These are phyloP conservation scores for Symbiotaphrina buchneri DNA, from an alignment of 495 filamentous ascomycete species.

Conservation along the genomic window DNA sequence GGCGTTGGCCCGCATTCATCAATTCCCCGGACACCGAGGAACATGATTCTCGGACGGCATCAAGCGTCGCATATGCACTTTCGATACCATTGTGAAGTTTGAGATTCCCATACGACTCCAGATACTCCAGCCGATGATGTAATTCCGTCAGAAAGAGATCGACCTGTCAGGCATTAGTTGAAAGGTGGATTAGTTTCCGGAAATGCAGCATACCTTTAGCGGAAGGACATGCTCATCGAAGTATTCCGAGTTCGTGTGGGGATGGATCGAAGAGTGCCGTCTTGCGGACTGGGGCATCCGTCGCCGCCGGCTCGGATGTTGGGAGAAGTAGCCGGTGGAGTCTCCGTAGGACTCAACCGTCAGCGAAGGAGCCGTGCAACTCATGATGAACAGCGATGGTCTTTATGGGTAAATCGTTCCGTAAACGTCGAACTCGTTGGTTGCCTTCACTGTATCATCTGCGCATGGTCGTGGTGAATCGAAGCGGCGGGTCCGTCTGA, in stretches of 20 bases:
- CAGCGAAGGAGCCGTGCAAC: conserved; percentile 1
- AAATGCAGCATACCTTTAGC: conserved; percentile 10
- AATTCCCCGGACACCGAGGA: conserved; percentile 79
- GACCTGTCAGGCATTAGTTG: conserved; percentile 26
- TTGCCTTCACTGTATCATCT: no score
- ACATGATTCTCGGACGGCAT: conserved; percentile 72
- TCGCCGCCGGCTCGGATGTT: conserved; percentile 5
- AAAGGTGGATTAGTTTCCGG: no score
- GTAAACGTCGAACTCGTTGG: no score
- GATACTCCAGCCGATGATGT: conserved; percentile 63
- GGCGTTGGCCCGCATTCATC: conserved; percentile 64
- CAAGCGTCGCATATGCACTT: conserved; percentile 61
- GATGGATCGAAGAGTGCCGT: conserved; percentile 13
- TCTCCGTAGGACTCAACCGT: conserved; percentile 9
- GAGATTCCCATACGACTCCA: conserved; percentile 70
- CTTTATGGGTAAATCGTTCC: no score
- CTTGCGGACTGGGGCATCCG: conserved; percentile 5
- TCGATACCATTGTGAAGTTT: conserved; percentile 64
- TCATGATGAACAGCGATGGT: no score
- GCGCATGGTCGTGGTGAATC: no score
- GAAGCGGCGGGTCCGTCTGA: no score
- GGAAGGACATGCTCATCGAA: conserved; percentile 10
- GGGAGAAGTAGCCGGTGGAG: conserved; percentile 6
- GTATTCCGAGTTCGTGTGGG: no score
- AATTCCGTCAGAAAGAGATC: conserved; percentile 81